Percentiles rank a stretch among this genome's conserved stretches.
These are phyloP conservation scores for Tilletiaria anomala DNA, from an alignment of 1,284 basidiomycete species.

Conservation along the genomic window DNA sequence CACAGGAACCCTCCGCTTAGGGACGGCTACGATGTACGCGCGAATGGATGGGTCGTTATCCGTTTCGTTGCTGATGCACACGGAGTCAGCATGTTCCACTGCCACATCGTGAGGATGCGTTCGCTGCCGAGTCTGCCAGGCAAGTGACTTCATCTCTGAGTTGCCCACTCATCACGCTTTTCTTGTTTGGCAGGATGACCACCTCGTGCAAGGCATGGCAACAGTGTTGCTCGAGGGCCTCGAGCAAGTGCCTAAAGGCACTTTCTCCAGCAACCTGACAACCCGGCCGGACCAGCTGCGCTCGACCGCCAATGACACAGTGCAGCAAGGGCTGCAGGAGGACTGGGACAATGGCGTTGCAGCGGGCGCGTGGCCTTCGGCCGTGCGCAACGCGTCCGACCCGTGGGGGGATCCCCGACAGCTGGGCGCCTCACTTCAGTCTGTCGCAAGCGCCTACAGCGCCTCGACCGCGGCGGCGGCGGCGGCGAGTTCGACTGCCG, in stretches of 20 bases:
- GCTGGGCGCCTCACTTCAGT: background rate
- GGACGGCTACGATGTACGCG: conserved; percentile 17
- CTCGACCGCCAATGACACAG: background rate
- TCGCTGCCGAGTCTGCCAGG: too few relatives aligned
- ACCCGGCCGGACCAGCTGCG: background rate
- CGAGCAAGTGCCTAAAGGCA: conserved; percentile 10
- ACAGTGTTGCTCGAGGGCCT: conserved; percentile 17
- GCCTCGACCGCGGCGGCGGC: too few relatives aligned
- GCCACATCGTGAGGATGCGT: conserved; percentile 11
- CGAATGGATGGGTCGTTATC: conserved; percentile 4
- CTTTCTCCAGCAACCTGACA: background rate
- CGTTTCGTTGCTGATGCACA: conserved; percentile 4
- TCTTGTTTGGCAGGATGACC: too few relatives aligned
- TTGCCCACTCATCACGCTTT: too few relatives aligned
- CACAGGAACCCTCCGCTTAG: conserved; percentile 15
- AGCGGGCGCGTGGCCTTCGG: background rate
- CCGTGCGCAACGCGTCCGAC: background rate
- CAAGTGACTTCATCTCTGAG: too few relatives aligned
- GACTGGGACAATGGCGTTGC: background rate
- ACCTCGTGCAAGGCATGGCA: conserved; percentile 19
- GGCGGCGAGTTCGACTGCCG: too few relatives aligned
- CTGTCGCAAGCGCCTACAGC: too few relatives aligned
- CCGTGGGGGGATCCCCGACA: background rate
- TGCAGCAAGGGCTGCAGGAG: background rate
- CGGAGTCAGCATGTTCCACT: conserved; percentile 19